Evolutionary conservation across 768 basidiomycete species (phyloP).

Genomic region (Naganishia friedmannii): DNA sequence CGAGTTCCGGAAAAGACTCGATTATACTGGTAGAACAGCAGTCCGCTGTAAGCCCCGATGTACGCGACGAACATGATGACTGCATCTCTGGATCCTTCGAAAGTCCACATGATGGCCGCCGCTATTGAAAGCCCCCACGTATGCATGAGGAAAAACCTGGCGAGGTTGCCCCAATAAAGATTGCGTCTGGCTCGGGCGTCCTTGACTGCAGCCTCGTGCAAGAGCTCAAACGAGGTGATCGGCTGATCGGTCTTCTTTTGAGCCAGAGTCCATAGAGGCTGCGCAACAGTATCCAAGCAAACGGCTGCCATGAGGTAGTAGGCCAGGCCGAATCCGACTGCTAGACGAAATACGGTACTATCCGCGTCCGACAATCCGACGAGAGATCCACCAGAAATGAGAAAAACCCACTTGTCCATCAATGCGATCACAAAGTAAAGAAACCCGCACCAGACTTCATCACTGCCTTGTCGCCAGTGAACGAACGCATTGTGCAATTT

Average conservation of each 20-base stretch:
- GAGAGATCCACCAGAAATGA: background rate
- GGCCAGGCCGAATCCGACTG: background rate
- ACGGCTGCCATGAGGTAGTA: background rate
- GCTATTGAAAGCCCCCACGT: background rate
- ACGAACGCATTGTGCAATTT: background rate
- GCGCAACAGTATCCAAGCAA: background rate
- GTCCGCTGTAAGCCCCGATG: background rate
- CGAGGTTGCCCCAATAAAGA: background rate
- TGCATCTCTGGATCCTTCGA: background rate
- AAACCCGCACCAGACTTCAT: background rate
- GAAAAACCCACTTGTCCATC: background rate
- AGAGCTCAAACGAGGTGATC: background rate
- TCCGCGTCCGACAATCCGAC: background rate
- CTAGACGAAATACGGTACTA: background rate
- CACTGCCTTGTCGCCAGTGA: background rate
- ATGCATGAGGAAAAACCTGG: background rate
- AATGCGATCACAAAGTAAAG: background rate
- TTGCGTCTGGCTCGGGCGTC: background rate
- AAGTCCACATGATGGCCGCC: background rate
- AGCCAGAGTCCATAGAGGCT: background rate
- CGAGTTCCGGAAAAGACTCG: background rate
- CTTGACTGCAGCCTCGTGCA: background rate
- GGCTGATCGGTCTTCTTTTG: background rate
- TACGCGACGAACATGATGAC: background rate
- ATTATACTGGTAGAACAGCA: background rate